A percentile compares a stretch with the other conserved stretches of the same genome.
Evolutionary conservation across 2,329 filamentous ascomycete genomes (phyloP).

Genomic region (Hypoxylon sp.): DNA sequence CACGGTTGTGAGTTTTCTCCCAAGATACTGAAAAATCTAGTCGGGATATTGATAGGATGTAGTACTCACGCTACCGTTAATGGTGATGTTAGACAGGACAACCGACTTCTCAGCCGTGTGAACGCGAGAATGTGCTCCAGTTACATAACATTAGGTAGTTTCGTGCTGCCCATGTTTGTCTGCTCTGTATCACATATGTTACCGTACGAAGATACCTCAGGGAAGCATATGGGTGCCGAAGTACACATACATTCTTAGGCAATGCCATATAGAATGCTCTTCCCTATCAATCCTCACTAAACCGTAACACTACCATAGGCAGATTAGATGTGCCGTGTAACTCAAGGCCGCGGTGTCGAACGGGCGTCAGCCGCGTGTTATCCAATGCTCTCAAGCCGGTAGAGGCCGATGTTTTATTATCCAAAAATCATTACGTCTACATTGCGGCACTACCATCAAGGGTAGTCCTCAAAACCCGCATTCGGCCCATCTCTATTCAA

Average conservation of each 20-base stretch:
- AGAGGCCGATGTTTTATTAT: not conserved
- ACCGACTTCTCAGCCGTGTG: not conserved
- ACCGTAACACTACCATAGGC: not conserved
- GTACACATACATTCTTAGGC: not conserved
- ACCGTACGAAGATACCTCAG: not conserved
- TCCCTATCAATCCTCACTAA: not conserved
- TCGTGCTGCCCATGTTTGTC: not conserved
- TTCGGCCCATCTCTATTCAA: slow-evolving; percentile 61
- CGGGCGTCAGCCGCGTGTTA: not conserved
- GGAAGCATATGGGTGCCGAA: not conserved
- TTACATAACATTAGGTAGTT: not conserved
- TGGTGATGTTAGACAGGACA: not conserved
- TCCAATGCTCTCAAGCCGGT: not conserved
- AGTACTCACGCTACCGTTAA: not conserved
- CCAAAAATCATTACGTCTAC: not conserved
- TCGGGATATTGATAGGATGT: not conserved
- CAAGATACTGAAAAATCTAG: not conserved
- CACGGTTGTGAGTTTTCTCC: not conserved
- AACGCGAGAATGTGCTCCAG: not conserved
- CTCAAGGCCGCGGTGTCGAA: not conserved
- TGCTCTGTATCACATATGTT: not conserved
- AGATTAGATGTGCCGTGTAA: not conserved
- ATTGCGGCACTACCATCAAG: slow-evolving; percentile 31
- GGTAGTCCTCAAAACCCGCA: slow-evolving; percentile 66
- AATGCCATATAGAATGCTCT: not conserved